Evolutionary conservation across 1,139 yeast genomes (phyloP), one percentile per base, ranked within the genome.

Genomic region (Zygoascus hellenicus): DNA sequence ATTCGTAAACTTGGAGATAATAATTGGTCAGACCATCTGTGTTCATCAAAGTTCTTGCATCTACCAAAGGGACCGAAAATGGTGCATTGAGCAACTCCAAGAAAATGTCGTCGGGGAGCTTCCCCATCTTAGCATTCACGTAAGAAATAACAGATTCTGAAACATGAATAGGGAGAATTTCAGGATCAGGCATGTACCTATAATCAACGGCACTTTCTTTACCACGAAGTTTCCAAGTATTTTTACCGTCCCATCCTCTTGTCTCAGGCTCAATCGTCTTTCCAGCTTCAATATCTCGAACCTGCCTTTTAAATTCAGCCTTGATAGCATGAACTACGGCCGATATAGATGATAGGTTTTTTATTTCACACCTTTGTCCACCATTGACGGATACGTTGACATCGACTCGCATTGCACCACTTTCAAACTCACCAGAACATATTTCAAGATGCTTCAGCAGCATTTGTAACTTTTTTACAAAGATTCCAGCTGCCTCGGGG

Each of bases 381-480:
- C 80, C 77, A 26, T 77, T 80, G 2, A 92, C 81, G 40, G 95
- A 86, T 14, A 92, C 76, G 58, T 92, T 92, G 7, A 89, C 97
- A 61, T 92, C 99, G 3, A 90, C 95, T 59, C 99, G 75, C 74
- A 94, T 83, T 0, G 97, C 94, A 7, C 98, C 98, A 0, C 90
- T 80, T 61, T 92, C 98, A 58, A 92, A 71, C 56, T 89, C 96
- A 17, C 97, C 97, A 0, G 94, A 75, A 56, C 96, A 88, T 2
- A 92, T 78, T 3, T 77, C 78, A 44, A 89, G 63, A 54, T 80
- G 80, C 43, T 82, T 72, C 35, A 92, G 77, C 42, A 89, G 66
- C 33, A 78, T 71, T 59, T 88, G 96, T 56, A 84, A 83, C 59
- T 88, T 89, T 56, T 81, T 83, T 34, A 94, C 77, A 64, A 92